Evolutionary conservation across 164 flowering plant species (phyloP), one percentile per base, ranked within the genome.

Genomic region (Umbilicus rupestris): DNA sequence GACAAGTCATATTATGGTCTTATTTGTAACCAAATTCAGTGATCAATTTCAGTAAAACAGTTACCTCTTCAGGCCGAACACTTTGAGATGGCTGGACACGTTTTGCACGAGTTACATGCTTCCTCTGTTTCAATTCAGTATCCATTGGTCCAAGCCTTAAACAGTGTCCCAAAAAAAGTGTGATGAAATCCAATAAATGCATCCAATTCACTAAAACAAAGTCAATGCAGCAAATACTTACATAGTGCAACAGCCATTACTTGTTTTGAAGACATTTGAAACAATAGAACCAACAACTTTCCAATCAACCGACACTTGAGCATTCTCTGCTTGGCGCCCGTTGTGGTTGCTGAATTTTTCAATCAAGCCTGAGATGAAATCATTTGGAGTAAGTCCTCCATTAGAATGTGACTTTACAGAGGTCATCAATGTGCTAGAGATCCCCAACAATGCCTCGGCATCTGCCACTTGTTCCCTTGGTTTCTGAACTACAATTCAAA

Each of bases 381-480:
- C 88, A 8, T 81, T 63, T 31, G 92, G 85, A 16, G 82, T 77
- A 2, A 82, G 9, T 19, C 85, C 88, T 11, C 74, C 87, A 62
- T 67, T 75, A 33, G 70, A 39, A 4, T 81, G 79, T 15, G 80
- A 68, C 66, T 71, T 78, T 2, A 80, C 85, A 70, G 89, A 78
- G 10, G 76, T 41, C 39, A 79, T 75, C 71, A 87, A 71, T 3
- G 85, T 78, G 70, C 70, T 81, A 39, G 86, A 73, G 29, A 87
- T 82, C 69, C 84, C 87, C 41, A 81, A 72, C 19, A 87, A 78
- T 35, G 88, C 82, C 71, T 87, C 89, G 2, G 89, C 89, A 78
- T 87, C 92, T 20, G 87, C 87, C 64, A 87, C 85, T 69, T 87
- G 92, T 62, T 87, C 92, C 62, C 88, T 79, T 5, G 92, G 92